Evolutionary conservation across 768 basidiomycete species (phyloP), one percentile per base, ranked within the genome.

Genomic region (Boletellus ananiceps): DNA sequence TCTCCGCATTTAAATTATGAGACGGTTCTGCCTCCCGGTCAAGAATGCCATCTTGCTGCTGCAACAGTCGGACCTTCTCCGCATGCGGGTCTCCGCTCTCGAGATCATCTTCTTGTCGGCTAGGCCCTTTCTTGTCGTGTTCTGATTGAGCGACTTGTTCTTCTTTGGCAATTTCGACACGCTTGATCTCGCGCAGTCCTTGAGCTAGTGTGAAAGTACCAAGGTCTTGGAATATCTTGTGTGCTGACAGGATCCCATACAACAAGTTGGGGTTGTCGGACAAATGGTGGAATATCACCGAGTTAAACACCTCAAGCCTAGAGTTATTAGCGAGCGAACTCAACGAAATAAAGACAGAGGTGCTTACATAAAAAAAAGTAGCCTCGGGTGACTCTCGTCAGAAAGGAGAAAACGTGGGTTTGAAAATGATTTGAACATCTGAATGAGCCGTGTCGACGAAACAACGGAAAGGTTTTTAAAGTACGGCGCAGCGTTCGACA

Each of bases 381-480:
- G 70, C 52, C 96, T 73, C 1, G 96, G 96, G 62, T 97, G 93
- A 7, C 94, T 92, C 68, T 97, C 96, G 54, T 98, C 96, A 3
- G 89, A 84, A 16, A 99, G 70, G 31, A 98, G 71, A 67, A 97
- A 97, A 2, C 83, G 71, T 0, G 96, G 90, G 51, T 86, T 90
- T 5, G 92, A 85, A 64, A 99, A 95, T 0, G 95, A 91, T 25
- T 80, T 84, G 69, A 96, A 92, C 6, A 98, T 78, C 66, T 96
- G 93, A 32, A 94, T 65, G 7, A 99, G 75, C 15, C 89, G 79
- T 5, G 88, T 86, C 3, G 93, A 87, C 12, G 92, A 83, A 29
- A 84, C 82, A 41, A 93, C 80, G 35, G 84, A 83, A 18, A 96
- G 74, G 55, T 87, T 80, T 67, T 83, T 85, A 57, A 96, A 80